A percentile compares a stretch with the other conserved stretches of the same genome.
These are phyloP conservation scores for Candida labiduridarum DNA, from an alignment of 1,139 yeast genomes.

Conservation along the genomic window DNA sequence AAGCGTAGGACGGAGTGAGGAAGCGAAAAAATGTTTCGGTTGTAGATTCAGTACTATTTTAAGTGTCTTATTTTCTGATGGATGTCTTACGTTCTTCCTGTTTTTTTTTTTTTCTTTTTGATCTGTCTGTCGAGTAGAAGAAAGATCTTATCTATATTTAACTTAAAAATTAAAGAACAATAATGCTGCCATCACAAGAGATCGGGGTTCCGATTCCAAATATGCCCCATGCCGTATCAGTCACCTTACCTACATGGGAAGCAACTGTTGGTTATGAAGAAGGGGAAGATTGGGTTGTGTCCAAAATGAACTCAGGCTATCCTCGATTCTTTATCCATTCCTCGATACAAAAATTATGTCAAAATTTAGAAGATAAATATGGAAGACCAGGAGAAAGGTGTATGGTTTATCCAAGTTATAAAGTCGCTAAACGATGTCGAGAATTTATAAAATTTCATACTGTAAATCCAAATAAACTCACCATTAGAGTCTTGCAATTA, in stretches of 20 bases:
- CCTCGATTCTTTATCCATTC: slow-evolving; percentile 86
- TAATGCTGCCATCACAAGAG: slow-evolving; percentile 39
- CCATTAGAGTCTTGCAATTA: slow-evolving; percentile 74
- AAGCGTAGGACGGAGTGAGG: too few relatives aligned
- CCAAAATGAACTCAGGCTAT: slow-evolving; percentile 81
- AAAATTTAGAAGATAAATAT: slow-evolving; percentile 55
- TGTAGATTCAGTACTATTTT: too few relatives aligned
- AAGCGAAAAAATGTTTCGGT: too few relatives aligned
- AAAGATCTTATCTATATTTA: too few relatives aligned
- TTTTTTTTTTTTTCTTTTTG: too few relatives aligned
- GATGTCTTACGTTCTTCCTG: too few relatives aligned
- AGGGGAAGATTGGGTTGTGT: slow-evolving; percentile 83
- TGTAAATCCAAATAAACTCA: slow-evolving; percentile 23
- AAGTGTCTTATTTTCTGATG: too few relatives aligned
- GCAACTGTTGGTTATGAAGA: slow-evolving; percentile 92
- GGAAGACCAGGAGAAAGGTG: slow-evolving; percentile 77
- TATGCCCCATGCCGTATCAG: slow-evolving; percentile 91
- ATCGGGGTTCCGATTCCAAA: slow-evolving; percentile 89
- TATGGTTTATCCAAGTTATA: slow-evolving; percentile 76
- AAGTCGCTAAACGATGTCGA: slow-evolving; percentile 82
- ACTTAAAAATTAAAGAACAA: not conserved
- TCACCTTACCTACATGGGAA: slow-evolving; percentile 91
- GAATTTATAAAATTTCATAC: slow-evolving; percentile 58
- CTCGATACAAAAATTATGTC: slow-evolving; percentile 63
- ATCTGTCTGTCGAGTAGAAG: too few relatives aligned